Evolutionary conservation across 2,329 filamentous ascomycete genomes (phyloP).

Genomic region (Colletotrichum melonis): DNA sequence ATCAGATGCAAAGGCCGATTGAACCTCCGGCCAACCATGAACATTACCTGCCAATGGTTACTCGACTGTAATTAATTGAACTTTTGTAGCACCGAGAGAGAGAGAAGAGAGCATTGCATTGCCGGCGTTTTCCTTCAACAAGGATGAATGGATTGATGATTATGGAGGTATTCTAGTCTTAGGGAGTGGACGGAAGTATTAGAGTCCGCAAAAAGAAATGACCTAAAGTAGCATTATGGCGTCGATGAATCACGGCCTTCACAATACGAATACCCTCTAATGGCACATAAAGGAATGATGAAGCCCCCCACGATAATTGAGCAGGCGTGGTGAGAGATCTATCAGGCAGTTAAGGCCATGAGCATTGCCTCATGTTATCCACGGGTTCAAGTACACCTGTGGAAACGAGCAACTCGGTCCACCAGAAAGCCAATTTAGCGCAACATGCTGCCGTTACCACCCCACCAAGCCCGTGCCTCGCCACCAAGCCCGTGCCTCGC

Average conservation of each 20-base stretch:
- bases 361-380: background rate
- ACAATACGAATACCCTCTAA: constrained; percentile 29
- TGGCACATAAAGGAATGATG: background rate
- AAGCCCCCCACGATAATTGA: background rate
- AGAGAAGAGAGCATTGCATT: constrained; percentile 10
- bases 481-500: background rate
- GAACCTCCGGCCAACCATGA: background rate
- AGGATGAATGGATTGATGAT: constrained; percentile 9
- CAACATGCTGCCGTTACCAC: background rate
- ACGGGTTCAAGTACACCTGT: background rate
- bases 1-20: constrained; percentile 24
- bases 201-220: background rate
- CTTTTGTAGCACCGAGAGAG: background rate
- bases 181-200: background rate
- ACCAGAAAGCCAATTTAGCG: background rate
- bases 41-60: background rate
- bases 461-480: background rate
- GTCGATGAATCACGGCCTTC: constrained; percentile 31
- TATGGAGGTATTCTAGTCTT: background rate
- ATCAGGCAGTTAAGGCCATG: background rate
- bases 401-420: background rate
- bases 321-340: background rate
- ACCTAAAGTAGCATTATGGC: constrained; percentile 5
- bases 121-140: background rate
- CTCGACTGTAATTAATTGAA: background rate